Percentiles rank a stretch among this genome's conserved stretches.
Evolutionary conservation across 495 filamentous ascomycete species (phyloP).

Genomic region (Talaromyces ruber): DNA sequence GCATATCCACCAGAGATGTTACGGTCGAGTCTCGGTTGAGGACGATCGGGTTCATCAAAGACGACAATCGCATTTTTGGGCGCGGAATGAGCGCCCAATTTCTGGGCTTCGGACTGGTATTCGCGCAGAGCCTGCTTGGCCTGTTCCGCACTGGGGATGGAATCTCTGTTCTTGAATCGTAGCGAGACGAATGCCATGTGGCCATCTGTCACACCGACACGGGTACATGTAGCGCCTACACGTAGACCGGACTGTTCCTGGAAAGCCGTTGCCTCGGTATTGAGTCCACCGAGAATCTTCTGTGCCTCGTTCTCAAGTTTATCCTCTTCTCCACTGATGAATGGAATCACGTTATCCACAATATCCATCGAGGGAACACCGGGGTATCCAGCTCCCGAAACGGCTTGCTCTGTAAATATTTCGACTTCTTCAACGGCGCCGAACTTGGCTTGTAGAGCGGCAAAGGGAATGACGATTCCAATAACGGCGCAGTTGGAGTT

Average conservation of each 20-base stretch:
- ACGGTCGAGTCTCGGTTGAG: constrained; percentile 78
- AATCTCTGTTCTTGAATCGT: constrained; percentile 48
- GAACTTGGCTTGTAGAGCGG: constrained; percentile 68
- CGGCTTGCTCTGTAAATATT: constrained; percentile 82
- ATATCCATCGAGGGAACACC: constrained; percentile 69
- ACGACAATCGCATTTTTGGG: constrained; percentile 65
- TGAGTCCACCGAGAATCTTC: constrained; percentile 72
- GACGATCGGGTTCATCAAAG: constrained; percentile 70
- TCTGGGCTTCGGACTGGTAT: constrained; percentile 69
- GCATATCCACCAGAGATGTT: constrained; percentile 69
- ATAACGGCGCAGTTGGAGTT: constrained; percentile 91
- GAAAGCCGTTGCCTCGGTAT: constrained; percentile 56
- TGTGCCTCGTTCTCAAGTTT: constrained; percentile 79
- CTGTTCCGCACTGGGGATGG: constrained; percentile 50
- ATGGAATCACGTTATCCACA: constrained; percentile 79
- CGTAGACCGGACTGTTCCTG: constrained; percentile 51
- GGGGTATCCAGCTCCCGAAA: constrained; percentile 83
- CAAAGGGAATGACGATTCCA: constrained; percentile 81
- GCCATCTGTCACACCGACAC: constrained; percentile 76
- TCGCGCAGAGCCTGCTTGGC: constrained; percentile 61
- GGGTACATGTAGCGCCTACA: constrained; percentile 73
- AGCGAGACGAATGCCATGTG: constrained; percentile 78
- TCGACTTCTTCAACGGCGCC: constrained; percentile 65
- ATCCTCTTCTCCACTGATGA: constrained; percentile 81
- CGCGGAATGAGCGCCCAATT: constrained; percentile 67